Conservation (phyloP, 108 stramenopile genomes). For the Skeletonema tropicum region DNA sequence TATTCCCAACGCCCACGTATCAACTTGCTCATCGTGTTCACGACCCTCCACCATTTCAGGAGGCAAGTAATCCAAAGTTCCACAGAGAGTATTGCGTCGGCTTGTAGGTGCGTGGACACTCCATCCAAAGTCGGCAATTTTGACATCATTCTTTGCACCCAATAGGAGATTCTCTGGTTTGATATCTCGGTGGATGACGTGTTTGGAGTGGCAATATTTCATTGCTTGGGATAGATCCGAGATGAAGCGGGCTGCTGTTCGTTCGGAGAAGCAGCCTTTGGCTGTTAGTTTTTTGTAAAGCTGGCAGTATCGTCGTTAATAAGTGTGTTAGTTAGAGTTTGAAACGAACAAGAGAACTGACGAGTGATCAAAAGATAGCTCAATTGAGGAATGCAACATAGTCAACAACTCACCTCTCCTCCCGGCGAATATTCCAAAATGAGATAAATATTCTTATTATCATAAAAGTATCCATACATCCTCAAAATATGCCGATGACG, state of each 20-base stretch:
- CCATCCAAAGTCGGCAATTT: conserved; percentile 99
- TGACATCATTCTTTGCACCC: conserved; percentile 92
- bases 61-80: conserved; percentile 97
- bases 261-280: conserved; percentile 87
- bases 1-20: conserved; percentile 95
- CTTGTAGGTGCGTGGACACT: conserved; percentile 96
- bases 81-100: conserved; percentile 95
- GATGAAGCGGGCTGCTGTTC: conserved; percentile 86
- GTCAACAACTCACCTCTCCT: conserved; percentile 75
- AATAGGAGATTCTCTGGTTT: conserved; percentile 98
- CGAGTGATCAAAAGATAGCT: neutral
- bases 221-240: conserved; percentile 89
- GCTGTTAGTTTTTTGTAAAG: conserved; percentile 87
- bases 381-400: neutral
- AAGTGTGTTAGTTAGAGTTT: neutral
- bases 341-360: neutral
- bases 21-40: conserved; percentile 89
- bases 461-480: conserved; percentile 98
- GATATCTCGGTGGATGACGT: conserved; percentile 99
- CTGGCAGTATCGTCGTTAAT: neutral
- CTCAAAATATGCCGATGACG: conserved; percentile 96
- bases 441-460: conserved; percentile 95
- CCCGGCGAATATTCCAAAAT: conserved; percentile 97
- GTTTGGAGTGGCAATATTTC: conserved; percentile 94
- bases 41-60: conserved; percentile 98